Evolutionary conservation across 331 rosid genomes (phyloP), one percentile per base, ranked within the genome.

Genomic region (Ulmus americana): DNA sequence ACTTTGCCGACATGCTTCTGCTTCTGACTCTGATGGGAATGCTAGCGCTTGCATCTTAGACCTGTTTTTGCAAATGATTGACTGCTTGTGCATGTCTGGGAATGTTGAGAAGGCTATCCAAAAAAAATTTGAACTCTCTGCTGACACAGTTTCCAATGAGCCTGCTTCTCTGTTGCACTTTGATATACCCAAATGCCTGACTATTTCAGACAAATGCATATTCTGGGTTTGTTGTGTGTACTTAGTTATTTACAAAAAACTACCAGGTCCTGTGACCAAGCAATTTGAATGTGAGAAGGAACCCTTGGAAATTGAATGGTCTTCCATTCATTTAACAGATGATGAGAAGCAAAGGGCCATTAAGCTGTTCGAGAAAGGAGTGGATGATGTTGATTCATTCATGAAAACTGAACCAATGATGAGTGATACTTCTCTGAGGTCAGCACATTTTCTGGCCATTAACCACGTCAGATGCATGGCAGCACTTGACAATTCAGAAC

Each of bases 161-260:
- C 83, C 75, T 69, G 35, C 35, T 28, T 69, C 83, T 69, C 61
- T 64, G 66, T 66, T 75, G 55, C 83, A 79, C 64, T 82, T 86
- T 55, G 91, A 87, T 71, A 73, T 87, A 68, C 85, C 74, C 78
- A 76, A 78, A 72, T 83, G 86, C 89, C 80, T 91, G 73, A 86
- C 84, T 70, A 39, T 90, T 77, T 84, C 84, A 83, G 98, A 92
- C 81, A 89, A 83, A 81, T 92, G 95, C 88, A 77, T 92, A 66
- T 85, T 87, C 85, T 90, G 98, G 95, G 70, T 92, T 70, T 86
- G 88, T 81, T 84, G 90, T 85, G 80, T 85, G 79, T 92, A 92
- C 86, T 82, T 92, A 73, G 97, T 87, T 80, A 74, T 85, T 81
- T 89, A 92, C 92, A 85, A 88, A 86, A 89, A 84, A 79, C 77